These are phyloP conservation scores for Uronychia setigera DNA, from an alignment of 73 alveolate genomes.

Conservation along the genomic window DNA sequence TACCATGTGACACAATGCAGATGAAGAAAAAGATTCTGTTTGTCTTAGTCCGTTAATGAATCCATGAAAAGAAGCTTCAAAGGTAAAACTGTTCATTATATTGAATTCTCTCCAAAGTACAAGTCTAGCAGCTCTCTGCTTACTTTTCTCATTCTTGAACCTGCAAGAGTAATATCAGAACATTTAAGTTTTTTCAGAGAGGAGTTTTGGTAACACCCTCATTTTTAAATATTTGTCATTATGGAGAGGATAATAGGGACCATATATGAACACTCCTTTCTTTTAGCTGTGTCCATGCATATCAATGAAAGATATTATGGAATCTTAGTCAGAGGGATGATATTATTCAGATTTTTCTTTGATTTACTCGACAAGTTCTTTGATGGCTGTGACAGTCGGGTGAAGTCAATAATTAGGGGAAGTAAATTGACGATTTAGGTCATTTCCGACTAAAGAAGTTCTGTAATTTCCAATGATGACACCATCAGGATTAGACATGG, in stretches of 20 bases:
- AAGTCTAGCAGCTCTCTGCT: slow-evolving; percentile 77
- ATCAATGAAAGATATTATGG: slow-evolving; percentile 61
- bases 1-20: no score
- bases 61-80: slow-evolving; percentile 67
- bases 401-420: slow-evolving; percentile 85
- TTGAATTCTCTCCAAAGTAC: slow-evolving; percentile 75
- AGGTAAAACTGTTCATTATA: slow-evolving; percentile 55
- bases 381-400: slow-evolving; percentile 78
- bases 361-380: slow-evolving; percentile 61
- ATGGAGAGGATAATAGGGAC: slow-evolving; percentile 74
- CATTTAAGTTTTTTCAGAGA: slow-evolving; percentile 63
- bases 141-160: slow-evolving; percentile 67
- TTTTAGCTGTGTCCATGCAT: slow-evolving; percentile 78
- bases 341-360: slow-evolving; percentile 12
- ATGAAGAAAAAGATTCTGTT: no score
- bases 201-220: slow-evolving; percentile 69
- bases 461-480: slow-evolving; percentile 93
- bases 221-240: slow-evolving; percentile 44
- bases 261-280: slow-evolving; percentile 75
- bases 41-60: no score
- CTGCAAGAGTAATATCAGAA: slow-evolving; percentile 64
- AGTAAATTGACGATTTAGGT: slow-evolving; percentile 90
- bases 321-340: no score
- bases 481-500: slow-evolving; percentile 91
- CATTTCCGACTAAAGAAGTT: slow-evolving; percentile 84